These are phyloP conservation scores for Martensiomyces pterosporus DNA, from an alignment of 192 early-diverging fungal species.

Conservation along the genomic window DNA sequence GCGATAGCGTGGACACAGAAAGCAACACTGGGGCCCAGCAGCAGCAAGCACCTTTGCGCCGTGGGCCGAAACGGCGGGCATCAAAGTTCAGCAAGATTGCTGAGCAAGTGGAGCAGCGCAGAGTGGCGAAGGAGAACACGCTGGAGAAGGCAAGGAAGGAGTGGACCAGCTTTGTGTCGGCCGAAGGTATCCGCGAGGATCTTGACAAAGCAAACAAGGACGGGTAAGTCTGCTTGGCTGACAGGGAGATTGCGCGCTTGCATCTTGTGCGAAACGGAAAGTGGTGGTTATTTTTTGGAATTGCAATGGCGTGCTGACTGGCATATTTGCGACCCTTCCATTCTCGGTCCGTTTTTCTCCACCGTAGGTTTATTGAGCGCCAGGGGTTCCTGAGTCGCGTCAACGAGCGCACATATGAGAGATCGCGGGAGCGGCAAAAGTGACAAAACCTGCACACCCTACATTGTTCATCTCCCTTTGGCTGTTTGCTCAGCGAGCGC, in stretches of 20 bases:
- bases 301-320: too few species aligned
- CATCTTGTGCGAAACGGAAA: background rate
- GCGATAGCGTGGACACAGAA: too few species aligned
- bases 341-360: background rate
- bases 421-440: slow-evolving; percentile 6
- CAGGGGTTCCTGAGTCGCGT: slow-evolving; percentile 44
- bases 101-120: slow-evolving; percentile 35
- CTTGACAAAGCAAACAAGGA: slow-evolving; percentile 50
- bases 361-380: slow-evolving; percentile 35
- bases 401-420: slow-evolving; percentile 37
- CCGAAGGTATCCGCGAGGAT: slow-evolving; percentile 44
- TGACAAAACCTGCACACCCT: background rate
- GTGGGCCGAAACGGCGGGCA: slow-evolving; percentile 13
- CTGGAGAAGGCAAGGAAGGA: slow-evolving; percentile 38
- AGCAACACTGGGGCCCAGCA: too few species aligned
- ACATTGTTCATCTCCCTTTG: too few species aligned
- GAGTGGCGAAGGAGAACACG: slow-evolving; percentile 37
- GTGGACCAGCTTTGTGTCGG: slow-evolving; percentile 42
- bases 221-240: slow-evolving; percentile 14
- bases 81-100: slow-evolving; percentile 49
- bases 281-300: background rate
- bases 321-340: slow-evolving; percentile 1
- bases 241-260: background rate
- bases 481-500: too few species aligned
- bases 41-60: too few species aligned